These are phyloP conservation scores for Medicago truncatula DNA, from an alignment of 306 rosid genomes.

Conservation along the genomic window DNA sequence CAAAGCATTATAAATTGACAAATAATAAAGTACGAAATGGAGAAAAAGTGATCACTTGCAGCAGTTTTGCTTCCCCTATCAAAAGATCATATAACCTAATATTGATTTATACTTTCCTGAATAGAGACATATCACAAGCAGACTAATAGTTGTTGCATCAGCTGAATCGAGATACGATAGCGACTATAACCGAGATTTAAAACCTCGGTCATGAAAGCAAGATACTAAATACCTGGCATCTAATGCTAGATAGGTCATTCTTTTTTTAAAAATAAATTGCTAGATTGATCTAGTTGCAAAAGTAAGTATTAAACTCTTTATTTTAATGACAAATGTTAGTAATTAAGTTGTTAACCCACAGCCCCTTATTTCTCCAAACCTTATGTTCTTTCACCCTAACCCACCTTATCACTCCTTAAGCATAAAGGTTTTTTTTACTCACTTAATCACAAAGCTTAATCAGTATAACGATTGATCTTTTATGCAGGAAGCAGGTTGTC, in stretches of 20 bases:
- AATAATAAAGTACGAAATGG: slow-evolving; percentile 30
- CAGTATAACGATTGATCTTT: neutral
- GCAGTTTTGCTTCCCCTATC: slow-evolving; percentile 8
- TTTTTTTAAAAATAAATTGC: neutral
- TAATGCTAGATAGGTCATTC: neutral
- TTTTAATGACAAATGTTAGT: neutral
- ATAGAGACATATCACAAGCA: neutral
- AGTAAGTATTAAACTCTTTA: neutral
- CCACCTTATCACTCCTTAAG: neutral
- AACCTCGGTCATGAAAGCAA: neutral
- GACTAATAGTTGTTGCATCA: neutral
- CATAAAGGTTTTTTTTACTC: neutral
- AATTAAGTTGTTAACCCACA: neutral
- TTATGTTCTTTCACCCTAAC: neutral
- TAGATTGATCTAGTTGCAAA: neutral
- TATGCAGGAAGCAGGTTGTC: slow-evolving; percentile 3
- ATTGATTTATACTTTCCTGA: slow-evolving; percentile 11
- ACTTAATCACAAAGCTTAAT: neutral
- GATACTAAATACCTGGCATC: neutral
- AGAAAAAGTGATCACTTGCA: slow-evolving; percentile 12
- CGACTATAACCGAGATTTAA: neutral
- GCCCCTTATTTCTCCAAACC: neutral
- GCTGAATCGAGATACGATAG: neutral
- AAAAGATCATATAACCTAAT: slow-evolving; percentile 11
- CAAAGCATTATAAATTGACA: slow-evolving; percentile 1